Conservation (phyloP, 2,329 filamentous ascomycete genomes). For the Botryotinia convoluta region DNA sequence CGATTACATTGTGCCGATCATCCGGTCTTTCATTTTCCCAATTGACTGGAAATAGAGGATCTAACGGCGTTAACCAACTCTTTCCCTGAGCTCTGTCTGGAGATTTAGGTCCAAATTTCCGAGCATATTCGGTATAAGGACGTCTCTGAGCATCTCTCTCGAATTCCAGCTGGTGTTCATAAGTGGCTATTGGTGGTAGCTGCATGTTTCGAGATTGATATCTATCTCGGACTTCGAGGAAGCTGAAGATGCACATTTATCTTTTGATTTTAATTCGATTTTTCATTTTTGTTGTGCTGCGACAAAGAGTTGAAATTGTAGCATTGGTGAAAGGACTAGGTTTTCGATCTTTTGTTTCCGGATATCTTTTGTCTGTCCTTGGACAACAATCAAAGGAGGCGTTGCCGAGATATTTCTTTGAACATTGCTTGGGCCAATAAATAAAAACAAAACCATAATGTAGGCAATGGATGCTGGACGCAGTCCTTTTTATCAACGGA, state of each 20-base stretch:
- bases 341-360: neutral
- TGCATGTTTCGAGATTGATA: neutral
- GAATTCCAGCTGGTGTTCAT: neutral
- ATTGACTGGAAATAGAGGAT: neutral
- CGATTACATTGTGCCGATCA: neutral
- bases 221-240: neutral
- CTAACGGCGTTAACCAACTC: constrained; percentile 5
- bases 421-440: neutral
- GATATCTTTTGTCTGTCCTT: neutral
- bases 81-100: neutral
- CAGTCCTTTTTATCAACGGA: neutral
- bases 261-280: neutral
- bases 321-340: neutral
- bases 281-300: neutral
- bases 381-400: neutral
- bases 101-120: neutral
- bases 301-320: neutral
- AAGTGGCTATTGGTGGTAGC: neutral
- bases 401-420: neutral
- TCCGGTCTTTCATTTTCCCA: neutral
- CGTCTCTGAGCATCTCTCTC: neutral
- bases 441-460: too few relatives aligned
- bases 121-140: neutral
- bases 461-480: neutral
- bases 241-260: neutral